Evolutionary conservation across 768 basidiomycete species (phyloP).

Genomic region (Termitomyces sp.): DNA sequence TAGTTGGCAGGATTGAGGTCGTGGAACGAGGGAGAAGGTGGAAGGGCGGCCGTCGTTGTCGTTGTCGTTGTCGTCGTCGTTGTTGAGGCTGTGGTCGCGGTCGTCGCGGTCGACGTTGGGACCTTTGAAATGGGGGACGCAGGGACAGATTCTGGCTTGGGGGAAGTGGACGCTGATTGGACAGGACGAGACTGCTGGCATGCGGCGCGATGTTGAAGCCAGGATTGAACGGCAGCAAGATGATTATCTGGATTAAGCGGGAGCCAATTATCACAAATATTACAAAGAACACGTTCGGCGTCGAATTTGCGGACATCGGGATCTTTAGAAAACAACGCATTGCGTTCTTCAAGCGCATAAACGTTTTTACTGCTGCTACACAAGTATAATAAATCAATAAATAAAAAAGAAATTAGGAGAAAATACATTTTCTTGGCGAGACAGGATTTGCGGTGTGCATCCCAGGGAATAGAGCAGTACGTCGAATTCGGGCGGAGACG

Average conservation of each 20-base stretch:
- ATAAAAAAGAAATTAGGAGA: no score
- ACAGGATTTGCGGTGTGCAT: slow-evolving; percentile 80
- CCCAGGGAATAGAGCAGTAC: slow-evolving; percentile 86
- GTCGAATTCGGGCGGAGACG: slow-evolving; percentile 81
- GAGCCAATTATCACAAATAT: slow-evolving; percentile 67
- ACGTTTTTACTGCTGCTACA: slow-evolving; percentile 40
- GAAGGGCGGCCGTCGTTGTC: not conserved
- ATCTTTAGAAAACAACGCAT: slow-evolving; percentile 53
- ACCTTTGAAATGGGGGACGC: not conserved
- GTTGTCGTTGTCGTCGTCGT: not conserved
- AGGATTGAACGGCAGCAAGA: slow-evolving; percentile 53
- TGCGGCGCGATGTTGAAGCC: slow-evolving; percentile 54
- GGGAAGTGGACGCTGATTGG: not conserved
- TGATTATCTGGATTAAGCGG: slow-evolving; percentile 55
- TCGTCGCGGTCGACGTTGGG: slow-evolving; percentile 33
- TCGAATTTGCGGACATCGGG: slow-evolving; percentile 73
- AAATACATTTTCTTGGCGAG: slow-evolving; percentile 57
- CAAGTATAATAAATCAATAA: not conserved
- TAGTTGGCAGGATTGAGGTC: slow-evolving; percentile 55
- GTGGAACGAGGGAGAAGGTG: slow-evolving; percentile 31
- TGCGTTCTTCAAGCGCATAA: slow-evolving; percentile 57
- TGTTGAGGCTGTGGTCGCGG: not conserved
- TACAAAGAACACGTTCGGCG: slow-evolving; percentile 64
- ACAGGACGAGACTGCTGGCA: slow-evolving; percentile 35
- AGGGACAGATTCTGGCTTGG: not conserved